A percentile compares a stretch with the other conserved stretches of the same genome.
phyloP scores from a whole-genome alignment of 805 yeast species.

The Kodamaea fukazawae region DNA sequence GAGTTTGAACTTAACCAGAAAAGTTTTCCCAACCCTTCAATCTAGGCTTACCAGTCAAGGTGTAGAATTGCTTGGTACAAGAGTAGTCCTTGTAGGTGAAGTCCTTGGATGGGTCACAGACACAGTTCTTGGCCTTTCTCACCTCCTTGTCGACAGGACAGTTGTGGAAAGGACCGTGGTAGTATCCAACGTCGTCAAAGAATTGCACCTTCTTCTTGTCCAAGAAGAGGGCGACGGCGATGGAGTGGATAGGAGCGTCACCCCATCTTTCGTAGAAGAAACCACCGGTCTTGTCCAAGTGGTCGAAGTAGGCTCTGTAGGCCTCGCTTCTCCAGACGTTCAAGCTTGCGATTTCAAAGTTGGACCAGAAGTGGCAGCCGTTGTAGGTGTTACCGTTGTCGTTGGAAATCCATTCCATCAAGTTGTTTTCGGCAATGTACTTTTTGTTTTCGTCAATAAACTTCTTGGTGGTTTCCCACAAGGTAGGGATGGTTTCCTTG shows the following conservation, averaged over 20 bases:
- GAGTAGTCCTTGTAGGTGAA: slow-evolving; percentile 76
- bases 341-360: slow-evolving; percentile 78
- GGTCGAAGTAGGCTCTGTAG: slow-evolving; percentile 66
- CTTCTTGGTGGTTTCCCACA: slow-evolving; percentile 75
- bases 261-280: slow-evolving; percentile 94
- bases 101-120: slow-evolving; percentile 69
- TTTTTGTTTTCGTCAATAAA: slow-evolving; percentile 62
- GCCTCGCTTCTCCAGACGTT: slow-evolving; percentile 74
- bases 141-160: slow-evolving; percentile 69
- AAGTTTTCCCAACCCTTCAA: slow-evolving; percentile 72
- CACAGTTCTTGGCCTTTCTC: slow-evolving; percentile 63
- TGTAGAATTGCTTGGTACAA: slow-evolving; percentile 64
- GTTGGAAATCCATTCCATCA: slow-evolving; percentile 69
- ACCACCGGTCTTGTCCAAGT: slow-evolving; percentile 81
- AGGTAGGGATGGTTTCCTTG: slow-evolving; percentile 77
- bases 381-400: slow-evolving; percentile 67
- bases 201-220: slow-evolving; percentile 67
- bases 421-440: slow-evolving; percentile 58
- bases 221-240: slow-evolving; percentile 78
- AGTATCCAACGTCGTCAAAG: slow-evolving; percentile 84
- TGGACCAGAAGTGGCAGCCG: slow-evolving; percentile 89
- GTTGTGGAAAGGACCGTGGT: slow-evolving; percentile 75
- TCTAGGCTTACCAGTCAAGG: slow-evolving; percentile 52
- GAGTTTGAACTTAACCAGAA: slow-evolving; percentile 28
- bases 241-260: slow-evolving; percentile 89